Base-by-base conservation (phyloP, 495 filamentous ascomycete species). In the Articulospora tetracladia region DNA sequence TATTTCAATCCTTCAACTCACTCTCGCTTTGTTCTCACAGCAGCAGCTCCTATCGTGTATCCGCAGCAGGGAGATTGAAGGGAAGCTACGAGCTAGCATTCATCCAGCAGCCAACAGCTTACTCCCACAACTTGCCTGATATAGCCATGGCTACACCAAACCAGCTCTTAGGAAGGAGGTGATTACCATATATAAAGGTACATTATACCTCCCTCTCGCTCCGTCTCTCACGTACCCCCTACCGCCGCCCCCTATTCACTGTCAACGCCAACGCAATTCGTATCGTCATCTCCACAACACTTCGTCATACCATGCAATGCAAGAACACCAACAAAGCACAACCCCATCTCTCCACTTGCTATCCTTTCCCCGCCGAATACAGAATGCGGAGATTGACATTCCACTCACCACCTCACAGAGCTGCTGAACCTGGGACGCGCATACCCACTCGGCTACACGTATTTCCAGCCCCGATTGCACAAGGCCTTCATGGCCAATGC, bases 181-280 rank as follows among this genome's bases (percentile, higher is more conserved):
- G 30, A 90, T 96, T 54, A 80, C 81, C 20, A 83, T 97, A 53
- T 98, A 98, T 78, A 97, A 96, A 86, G 89, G 93, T 90, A 71
- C 15, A 20, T 57, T 39, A 20, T 19, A 22, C 27, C 32, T n/a
- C 24, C 52, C 10, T 59, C 51, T 3, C 55, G n/a, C n/a, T n/a
- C 44, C 41, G 25, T n/a, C 49, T 32, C 59, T 12, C 39, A 19
- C n/a, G 3, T 44, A 17, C n/a, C 17, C n/a, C 39, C 8, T 34
- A 6, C 30, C 6, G 30, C 30, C 6, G 7, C 6, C 7, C 30
- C 30, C 6, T 34, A 6, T 34, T 44, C 39, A 12, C 30, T 15
- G 30, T 34, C 30, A 7, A 6, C 15, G 7, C 30, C 15, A 7
- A 6, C 30, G 30, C 30, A 34, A 34, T 34, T 34, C 30, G 15